Evolutionary conservation across 176 grass and related monocot species (phyloP).

Genomic region (Rhynchospora pubera): DNA sequence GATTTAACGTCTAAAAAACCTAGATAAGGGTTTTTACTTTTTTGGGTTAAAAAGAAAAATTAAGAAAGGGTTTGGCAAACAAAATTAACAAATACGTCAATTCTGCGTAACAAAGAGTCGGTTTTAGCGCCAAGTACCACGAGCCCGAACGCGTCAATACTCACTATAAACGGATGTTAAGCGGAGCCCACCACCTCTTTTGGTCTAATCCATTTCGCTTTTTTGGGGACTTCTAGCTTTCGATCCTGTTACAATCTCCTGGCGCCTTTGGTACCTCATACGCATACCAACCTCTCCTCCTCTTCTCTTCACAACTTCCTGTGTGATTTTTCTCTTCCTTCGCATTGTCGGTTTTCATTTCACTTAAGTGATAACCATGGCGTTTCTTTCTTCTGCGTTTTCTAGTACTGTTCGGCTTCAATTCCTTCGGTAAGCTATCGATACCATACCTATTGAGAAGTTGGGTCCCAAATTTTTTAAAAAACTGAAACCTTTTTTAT

Average conservation of each 20-base stretch:
- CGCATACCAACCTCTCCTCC: background rate
- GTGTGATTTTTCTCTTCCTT: background rate
- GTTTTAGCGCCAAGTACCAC: background rate
- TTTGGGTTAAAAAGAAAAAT: too few relatives aligned
- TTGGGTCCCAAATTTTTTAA: background rate
- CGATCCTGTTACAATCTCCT: background rate
- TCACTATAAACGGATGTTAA: too few relatives aligned
- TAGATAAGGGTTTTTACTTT: too few relatives aligned
- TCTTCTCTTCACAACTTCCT: background rate
- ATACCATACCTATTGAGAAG: background rate
- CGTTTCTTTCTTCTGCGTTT: conserved; percentile 6
- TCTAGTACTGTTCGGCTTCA: conserved; percentile 6
- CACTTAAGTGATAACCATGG: conserved; percentile 1
- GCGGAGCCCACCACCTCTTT: background rate
- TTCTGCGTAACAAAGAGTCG: background rate
- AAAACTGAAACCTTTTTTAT: background rate
- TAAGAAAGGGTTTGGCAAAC: too few relatives aligned
- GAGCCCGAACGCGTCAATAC: too few relatives aligned
- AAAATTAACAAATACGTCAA: too few relatives aligned
- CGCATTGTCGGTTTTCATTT: background rate
- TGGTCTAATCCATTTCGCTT: conserved; percentile 8
- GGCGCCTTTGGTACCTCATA: conserved; percentile 5
- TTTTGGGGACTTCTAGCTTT: background rate
- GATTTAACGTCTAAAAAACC: too few relatives aligned
- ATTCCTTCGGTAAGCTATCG: background rate